Conservation (phyloP, 176 grass and related monocot genomes). For the Microstegium vimineum region DNA sequence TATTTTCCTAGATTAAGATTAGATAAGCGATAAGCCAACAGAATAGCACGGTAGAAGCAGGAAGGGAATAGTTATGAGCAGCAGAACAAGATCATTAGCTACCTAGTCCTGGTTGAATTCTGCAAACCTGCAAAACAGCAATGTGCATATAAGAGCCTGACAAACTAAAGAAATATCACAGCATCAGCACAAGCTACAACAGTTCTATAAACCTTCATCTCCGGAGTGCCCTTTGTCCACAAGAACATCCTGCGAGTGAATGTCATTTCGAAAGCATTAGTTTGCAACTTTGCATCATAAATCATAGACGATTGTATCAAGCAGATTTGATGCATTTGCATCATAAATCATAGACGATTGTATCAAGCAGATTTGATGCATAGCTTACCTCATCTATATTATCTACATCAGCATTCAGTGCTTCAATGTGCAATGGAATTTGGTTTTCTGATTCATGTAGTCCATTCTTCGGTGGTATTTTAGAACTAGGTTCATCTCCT, state of each 20-base stretch:
- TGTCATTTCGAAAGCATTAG: slow-evolving; percentile 6
- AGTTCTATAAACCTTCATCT: slow-evolving; percentile 39
- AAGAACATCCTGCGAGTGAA: slow-evolving; percentile 43
- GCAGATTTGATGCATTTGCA: no score
- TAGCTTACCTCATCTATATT: slow-evolving; percentile 39
- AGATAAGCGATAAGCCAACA: slow-evolving; percentile 6
- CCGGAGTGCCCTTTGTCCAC: slow-evolving; percentile 27
- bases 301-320: no score
- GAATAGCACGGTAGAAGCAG: background rate
- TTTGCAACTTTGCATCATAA: no score
- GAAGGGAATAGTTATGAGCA: slow-evolving; percentile 11
- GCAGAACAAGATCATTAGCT: background rate
- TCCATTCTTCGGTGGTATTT: background rate
- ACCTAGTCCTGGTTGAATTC: slow-evolving; percentile 69
- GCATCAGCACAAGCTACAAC: background rate
- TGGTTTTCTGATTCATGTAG: slow-evolving; percentile 26
- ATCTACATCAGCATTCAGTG: slow-evolving; percentile 26
- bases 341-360: background rate
- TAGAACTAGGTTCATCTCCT: background rate
- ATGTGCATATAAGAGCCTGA: slow-evolving; percentile 11
- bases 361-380: background rate
- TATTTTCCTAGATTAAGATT: slow-evolving; percentile 46
- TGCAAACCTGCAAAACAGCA: slow-evolving; percentile 50
- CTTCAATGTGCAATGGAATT: background rate
- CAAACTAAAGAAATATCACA: background rate